Conservation (phyloP, 805 yeast species). For the Pichia phayaonensis region DNA sequence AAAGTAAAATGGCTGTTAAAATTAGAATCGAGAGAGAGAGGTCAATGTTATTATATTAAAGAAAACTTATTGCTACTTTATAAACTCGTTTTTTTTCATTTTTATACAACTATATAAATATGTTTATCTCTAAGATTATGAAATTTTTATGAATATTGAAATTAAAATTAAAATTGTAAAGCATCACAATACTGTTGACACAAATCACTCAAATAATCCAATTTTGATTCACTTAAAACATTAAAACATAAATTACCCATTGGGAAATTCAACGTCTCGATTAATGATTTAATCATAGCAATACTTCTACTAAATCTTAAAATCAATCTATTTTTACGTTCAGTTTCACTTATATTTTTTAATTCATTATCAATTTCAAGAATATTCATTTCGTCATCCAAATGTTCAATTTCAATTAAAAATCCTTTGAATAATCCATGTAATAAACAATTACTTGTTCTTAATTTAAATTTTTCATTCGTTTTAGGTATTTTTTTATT, state of each 20-base stretch:
- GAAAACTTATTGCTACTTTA: neutral
- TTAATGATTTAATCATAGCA: constrained; percentile 26
- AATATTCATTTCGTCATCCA: constrained; percentile 19
- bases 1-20: constrained; percentile 28
- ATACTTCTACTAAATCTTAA: constrained; percentile 28
- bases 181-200: constrained; percentile 36
- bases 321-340: constrained; percentile 21
- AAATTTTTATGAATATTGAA: neutral
- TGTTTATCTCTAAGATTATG: neutral
- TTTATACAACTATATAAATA: neutral
- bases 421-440: constrained; percentile 72
- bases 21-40: constrained; percentile 30
- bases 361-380: constrained; percentile 9
- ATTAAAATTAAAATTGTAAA: constrained; percentile 25
- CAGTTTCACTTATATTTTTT: constrained; percentile 10
- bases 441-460: constrained; percentile 64
- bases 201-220: constrained; percentile 31
- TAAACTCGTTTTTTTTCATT: neutral
- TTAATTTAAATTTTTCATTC: constrained; percentile 42
- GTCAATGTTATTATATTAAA: constrained; percentile 1
- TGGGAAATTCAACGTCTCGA: constrained; percentile 29
- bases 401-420: constrained; percentile 49
- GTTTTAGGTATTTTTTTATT: neutral
- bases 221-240: constrained; percentile 30
- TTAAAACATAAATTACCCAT: constrained; percentile 31